Evolutionary conservation across 495 filamentous ascomycete genomes (phyloP), one percentile per base, ranked within the genome.

Genomic region (Aspergillus egyptiacus): DNA sequence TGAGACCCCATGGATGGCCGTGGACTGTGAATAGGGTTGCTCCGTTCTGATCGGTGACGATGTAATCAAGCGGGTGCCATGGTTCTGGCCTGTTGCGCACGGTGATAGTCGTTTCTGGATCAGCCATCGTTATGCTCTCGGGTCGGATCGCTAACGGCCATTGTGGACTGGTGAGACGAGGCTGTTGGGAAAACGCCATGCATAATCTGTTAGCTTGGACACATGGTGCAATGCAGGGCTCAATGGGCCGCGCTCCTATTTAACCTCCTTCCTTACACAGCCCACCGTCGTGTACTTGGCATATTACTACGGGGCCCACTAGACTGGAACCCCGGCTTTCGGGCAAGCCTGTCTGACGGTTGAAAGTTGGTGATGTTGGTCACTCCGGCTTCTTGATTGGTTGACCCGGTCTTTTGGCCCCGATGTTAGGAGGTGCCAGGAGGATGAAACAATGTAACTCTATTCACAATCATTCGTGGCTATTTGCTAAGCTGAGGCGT

Each of bases 1-100:
- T 33, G 20, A 58, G 42, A 41, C 30, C 42, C 42, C 46, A 58
- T 4, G 50, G 55, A 36, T 54, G 47, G 0, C 55, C 55, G 13
- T 45, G 45, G 2, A 58, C 46, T 8, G 50, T 50, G 47, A 54
- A 48, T 9, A 54, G 31, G 1, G 47, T 42, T 2, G 17, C 19
- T 1, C 51, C 50, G 28, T 37, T 41, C 7, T 45, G 39, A 14
- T 41, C 22, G 6, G 32, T 15, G 24, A 58, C 38, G 14, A 31
- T 37, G 42, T 58, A 58, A 42, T 58, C 43, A n/a, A 58, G 51
- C 5, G 46, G 28, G 9, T 58, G 55, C 55, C 55, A 58, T 20
- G 55, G 55, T 31, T 54, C 50, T 14, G 55, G 50, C 3, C 31
- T 28, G 44, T 53, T 58, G 10, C 28, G 41, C 6, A 58, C 32